Percentiles rank a stretch among this genome's conserved stretches.
These are phyloP conservation scores for Leucocoprinus sp. DNA, from an alignment of 768 basidiomycete species.

Conservation along the genomic window DNA sequence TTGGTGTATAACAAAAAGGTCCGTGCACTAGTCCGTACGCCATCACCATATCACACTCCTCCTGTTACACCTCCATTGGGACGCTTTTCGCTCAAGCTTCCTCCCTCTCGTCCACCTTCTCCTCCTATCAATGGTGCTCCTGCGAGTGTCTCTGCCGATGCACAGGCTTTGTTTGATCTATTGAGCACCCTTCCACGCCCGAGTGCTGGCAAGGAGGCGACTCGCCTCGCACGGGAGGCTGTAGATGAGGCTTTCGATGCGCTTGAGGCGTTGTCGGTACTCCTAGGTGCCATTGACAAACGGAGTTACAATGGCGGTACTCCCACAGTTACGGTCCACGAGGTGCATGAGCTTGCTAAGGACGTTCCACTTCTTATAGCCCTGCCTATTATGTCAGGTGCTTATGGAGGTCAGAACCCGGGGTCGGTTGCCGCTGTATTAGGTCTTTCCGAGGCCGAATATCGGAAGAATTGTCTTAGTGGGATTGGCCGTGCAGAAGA, in stretches of 20 bases:
- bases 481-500: constrained; percentile 79
- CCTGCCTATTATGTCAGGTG: constrained; percentile 56
- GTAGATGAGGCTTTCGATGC: constrained; percentile 73
- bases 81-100: constrained; percentile 60
- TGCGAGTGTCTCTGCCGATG: constrained; percentile 47
- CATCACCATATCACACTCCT: constrained; percentile 34
- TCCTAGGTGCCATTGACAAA: constrained; percentile 43
- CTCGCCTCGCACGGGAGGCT: constrained; percentile 64
- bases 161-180: constrained; percentile 53
- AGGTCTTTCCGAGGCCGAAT: constrained; percentile 52
- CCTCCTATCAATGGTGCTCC: constrained; percentile 32
- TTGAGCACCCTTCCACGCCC: constrained; percentile 58
- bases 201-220: constrained; percentile 33
- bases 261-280: constrained; percentile 43
- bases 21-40: constrained; percentile 31
- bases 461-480: constrained; percentile 58
- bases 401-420: constrained; percentile 27
- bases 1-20: constrained; percentile 21
- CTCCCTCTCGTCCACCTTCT: constrained; percentile 60
- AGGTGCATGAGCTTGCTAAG: constrained; percentile 46
- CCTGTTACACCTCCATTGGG: constrained; percentile 48
- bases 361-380: constrained; percentile 71
- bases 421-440: constrained; percentile 46
- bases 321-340: constrained; percentile 25
- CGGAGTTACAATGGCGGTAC: constrained; percentile 13